These are phyloP conservation scores for Coemansia biformis DNA, from an alignment of 192 early-diverging fungal genomes.

Conservation along the genomic window DNA sequence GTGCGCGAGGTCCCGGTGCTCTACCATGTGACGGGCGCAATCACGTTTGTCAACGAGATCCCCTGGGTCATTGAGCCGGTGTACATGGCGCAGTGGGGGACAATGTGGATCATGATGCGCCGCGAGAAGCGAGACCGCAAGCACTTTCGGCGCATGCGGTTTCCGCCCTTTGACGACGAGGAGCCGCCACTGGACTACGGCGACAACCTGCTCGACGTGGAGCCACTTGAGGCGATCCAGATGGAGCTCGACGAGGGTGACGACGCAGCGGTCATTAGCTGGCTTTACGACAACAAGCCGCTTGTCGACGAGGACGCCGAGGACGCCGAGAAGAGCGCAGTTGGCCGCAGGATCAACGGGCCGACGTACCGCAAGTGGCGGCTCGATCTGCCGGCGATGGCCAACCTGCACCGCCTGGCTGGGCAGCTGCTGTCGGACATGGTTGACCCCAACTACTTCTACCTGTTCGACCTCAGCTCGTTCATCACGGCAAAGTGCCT, in stretches of 20 bases:
- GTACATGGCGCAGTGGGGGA: constrained; percentile 98
- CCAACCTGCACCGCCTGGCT: constrained; percentile 86
- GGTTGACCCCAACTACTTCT: constrained; percentile 96
- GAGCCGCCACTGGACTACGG: constrained; percentile 98
- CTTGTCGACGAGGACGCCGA: constrained; percentile 54
- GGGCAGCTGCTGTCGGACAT: constrained; percentile 91
- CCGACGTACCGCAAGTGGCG: constrained; percentile 84
- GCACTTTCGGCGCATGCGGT: constrained; percentile 98
- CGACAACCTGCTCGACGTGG: constrained; percentile 97
- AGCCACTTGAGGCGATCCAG: constrained; percentile 96
- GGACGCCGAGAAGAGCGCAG: constrained; percentile 36
- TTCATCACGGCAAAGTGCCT: constrained; percentile 97
- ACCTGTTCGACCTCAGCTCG: constrained; percentile 90
- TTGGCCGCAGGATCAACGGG: constrained; percentile 68
- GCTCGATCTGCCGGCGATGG: constrained; percentile 89
- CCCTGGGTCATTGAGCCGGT: constrained; percentile 95
- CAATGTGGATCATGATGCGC: constrained; percentile 99
- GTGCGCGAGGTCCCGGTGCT: constrained; percentile 92
- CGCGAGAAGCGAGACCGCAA: constrained; percentile 95
- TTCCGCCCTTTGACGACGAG: constrained; percentile 98
- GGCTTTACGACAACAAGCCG: constrained; percentile 98
- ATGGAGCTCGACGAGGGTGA: constrained; percentile 97
- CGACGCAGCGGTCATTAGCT: constrained; percentile 83
- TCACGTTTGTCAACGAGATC: constrained; percentile 98
- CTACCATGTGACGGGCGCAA: constrained; percentile 98